These are phyloP conservation scores for Marchantia paleacea DNA, from an alignment of 225 moss, liverwort and hornwort genomes.

Conservation along the genomic window DNA sequence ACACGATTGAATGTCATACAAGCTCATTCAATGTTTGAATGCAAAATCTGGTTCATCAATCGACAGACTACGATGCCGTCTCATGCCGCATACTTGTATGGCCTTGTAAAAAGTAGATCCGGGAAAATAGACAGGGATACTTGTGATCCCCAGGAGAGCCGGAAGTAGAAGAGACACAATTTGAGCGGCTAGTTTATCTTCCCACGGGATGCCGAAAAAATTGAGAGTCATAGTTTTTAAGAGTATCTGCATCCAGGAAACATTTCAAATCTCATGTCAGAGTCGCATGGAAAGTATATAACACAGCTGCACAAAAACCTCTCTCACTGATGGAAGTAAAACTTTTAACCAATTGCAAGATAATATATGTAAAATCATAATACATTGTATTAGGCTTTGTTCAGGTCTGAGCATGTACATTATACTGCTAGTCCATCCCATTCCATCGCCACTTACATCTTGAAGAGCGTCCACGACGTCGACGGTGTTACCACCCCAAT, in stretches of 20 bases:
- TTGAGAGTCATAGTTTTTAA: conserved; percentile 9
- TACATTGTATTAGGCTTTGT: too few species aligned
- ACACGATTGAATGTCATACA: too few species aligned
- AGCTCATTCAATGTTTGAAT: too few species aligned
- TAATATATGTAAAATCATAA: too few species aligned
- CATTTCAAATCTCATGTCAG: background rate
- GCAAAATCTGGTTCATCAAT: too few species aligned
- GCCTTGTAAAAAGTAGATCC: conserved; percentile 1
- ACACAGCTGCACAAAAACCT: too few species aligned
- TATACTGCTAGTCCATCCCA: too few species aligned
- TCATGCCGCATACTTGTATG: background rate
- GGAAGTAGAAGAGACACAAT: background rate
- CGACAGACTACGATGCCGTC: too few species aligned
- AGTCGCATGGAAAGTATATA: too few species aligned
- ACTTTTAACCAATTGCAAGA: too few species aligned
- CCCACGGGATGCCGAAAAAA: conserved; percentile 22
- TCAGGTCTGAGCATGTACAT: too few species aligned
- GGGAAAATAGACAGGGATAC: background rate
- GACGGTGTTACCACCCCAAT: conserved; percentile 12
- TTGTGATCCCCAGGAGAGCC: background rate
- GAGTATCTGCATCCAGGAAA: conserved; percentile 4
- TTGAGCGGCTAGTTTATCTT: background rate
- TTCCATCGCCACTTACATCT: background rate
- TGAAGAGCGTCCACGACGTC: background rate
- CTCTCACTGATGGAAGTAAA: too few species aligned